Base-by-base conservation (phyloP, 1,139 yeast genomes). In the Nakaseomyces bracarensis region DNA sequence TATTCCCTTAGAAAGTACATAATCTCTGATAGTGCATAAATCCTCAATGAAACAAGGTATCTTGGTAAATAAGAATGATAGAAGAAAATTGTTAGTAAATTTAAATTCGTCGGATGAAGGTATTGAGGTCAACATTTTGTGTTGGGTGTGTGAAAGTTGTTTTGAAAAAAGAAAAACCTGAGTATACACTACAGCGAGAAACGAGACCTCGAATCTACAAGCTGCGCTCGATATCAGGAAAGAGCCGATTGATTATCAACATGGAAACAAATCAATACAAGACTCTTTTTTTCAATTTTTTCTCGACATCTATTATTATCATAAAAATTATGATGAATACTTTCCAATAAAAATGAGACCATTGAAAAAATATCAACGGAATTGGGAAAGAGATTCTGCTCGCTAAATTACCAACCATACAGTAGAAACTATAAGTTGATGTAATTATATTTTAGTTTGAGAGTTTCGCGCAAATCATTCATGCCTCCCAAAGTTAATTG, bases 381-480 rank as follows among this genome's bases (percentile, higher is more conserved):
- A 4, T 8, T 20, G 36, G 36, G 21, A 33, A 31, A 33, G 36
- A 33, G 36, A 33, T 33, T 33, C 36, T 33, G 36, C 36, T 33
- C 36, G 36, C 36, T 33, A 33, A 21, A 33, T 33, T 21, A 33
- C 36, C 19, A 18, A 33, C 16, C 11, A 26, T 16, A 20, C 6
- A 20, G 18, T 20, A 20, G 16, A 20, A 13, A 19, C 23, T n/a
- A 33, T 20, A 25, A 13, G 36, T 20, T n/a, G 26, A 33, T 10
- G 30, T 9, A 13, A 27, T 18, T 9, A 16, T 16, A 11, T 16
- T 3, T 2, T 30, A 10, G 5, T 8, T 10, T 19, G 18, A n/a
- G 36, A n/a, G n/a, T n/a, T 33, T 33, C 36, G 36, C 36, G 36
- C 36, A 33, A 33, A 33, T 33, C 36, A 33, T 33, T 33, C 36